Evolutionary conservation across 768 basidiomycete genomes (phyloP).

Genomic region (Pholiota molesta): DNA sequence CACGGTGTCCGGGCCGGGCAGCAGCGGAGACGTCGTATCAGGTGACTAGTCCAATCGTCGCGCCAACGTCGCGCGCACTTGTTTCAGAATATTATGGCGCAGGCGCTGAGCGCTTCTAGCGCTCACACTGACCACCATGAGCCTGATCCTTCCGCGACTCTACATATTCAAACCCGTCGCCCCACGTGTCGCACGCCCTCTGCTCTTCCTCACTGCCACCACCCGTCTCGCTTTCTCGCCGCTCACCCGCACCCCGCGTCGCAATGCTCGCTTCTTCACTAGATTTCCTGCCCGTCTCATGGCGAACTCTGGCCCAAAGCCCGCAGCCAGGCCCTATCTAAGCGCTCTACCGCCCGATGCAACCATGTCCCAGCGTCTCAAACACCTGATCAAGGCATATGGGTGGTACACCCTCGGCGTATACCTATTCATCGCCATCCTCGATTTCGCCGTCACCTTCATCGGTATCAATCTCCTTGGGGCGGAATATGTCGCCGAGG

Average conservation of each 20-base stretch:
- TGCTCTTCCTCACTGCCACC: constrained; percentile 49
- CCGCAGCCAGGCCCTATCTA: background rate
- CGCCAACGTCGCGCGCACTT: no score
- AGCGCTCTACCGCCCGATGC: constrained; percentile 49
- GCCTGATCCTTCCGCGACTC: constrained; percentile 46
- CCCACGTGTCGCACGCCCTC: constrained; percentile 47
- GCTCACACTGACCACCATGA: constrained; percentile 34
- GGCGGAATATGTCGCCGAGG: constrained; percentile 82
- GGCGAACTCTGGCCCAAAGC: constrained; percentile 32
- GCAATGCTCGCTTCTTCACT: constrained; percentile 48
- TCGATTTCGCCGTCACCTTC: constrained; percentile 89
- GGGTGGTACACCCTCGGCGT: constrained; percentile 96
- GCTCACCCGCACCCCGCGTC: constrained; percentile 29
- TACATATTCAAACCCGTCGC: constrained; percentile 47
- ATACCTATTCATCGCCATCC: constrained; percentile 69
- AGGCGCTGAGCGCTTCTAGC: no score
- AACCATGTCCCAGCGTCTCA: constrained; percentile 73
- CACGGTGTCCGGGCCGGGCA: no score
- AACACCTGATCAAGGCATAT: constrained; percentile 85
- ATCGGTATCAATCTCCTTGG: constrained; percentile 84
- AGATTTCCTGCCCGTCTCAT: constrained; percentile 51
- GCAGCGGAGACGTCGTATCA: no score
- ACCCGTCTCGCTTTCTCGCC: constrained; percentile 32
- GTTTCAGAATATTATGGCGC: no score
- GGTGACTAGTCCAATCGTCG: no score